A percentile compares a stretch with the other conserved stretches of the same genome.
Evolutionary conservation across 352 stramenopile genomes (phyloP).

Genomic region (Blastocystis sp.): DNA sequence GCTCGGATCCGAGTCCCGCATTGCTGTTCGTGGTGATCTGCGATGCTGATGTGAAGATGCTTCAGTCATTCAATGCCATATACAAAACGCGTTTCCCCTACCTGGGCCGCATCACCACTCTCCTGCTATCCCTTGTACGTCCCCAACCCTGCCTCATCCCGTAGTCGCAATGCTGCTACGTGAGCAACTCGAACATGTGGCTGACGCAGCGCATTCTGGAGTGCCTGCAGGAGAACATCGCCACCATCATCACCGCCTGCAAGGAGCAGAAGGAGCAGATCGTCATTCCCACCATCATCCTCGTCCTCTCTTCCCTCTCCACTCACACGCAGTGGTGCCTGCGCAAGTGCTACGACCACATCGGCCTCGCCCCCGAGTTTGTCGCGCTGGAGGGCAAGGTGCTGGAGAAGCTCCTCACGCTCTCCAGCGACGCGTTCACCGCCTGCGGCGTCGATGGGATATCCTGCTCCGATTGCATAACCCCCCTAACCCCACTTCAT

Average conservation of each 20-base stretch:
- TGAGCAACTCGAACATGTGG: slow-evolving; percentile 64
- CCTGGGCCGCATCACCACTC: slow-evolving; percentile 26
- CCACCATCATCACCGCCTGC: not conserved
- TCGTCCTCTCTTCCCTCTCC: not conserved
- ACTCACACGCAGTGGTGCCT: slow-evolving; percentile 21
- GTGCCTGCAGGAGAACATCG: slow-evolving; percentile 34
- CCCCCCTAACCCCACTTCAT: not conserved
- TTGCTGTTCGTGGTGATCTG: slow-evolving; percentile 7
- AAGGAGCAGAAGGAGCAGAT: slow-evolving; percentile 1
- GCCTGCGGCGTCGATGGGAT: slow-evolving; percentile 39
- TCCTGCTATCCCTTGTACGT: slow-evolving; percentile 15
- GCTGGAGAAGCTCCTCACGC: slow-evolving; percentile 25
- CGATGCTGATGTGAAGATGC: slow-evolving; percentile 5
- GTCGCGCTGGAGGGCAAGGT: not conserved
- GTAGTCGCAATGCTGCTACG: slow-evolving; percentile 47
- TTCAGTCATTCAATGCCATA: slow-evolving; percentile 19
- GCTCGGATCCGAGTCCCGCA: slow-evolving; percentile 27
- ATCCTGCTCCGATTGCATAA: not conserved
- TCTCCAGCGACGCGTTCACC: slow-evolving; percentile 10
- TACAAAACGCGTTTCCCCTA: slow-evolving; percentile 33
- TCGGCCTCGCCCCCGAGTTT: slow-evolving; percentile 33
- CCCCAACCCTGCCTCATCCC: not conserved
- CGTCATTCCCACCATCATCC: slow-evolving; percentile 30
- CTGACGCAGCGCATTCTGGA: slow-evolving; percentile 61
- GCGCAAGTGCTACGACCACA: slow-evolving; percentile 57